Evolutionary conservation across 257 asterid species (phyloP).

Genomic region (Leptodermis oblonga): DNA sequence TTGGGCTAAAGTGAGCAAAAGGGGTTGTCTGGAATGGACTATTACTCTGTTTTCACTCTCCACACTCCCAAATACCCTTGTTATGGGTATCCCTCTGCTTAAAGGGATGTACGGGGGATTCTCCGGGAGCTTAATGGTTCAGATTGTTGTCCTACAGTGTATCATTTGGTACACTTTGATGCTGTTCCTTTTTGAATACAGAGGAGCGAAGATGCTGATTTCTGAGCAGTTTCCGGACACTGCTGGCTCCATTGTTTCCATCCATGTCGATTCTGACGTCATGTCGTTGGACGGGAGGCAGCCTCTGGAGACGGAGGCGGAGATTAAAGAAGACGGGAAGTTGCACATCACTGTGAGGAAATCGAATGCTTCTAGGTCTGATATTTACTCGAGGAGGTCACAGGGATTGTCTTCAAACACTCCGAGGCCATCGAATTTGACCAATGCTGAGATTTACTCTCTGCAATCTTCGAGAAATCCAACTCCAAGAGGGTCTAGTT

Average conservation of each 20-base stretch:
- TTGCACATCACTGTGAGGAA: slow-evolving; percentile 74
- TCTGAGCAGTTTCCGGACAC: slow-evolving; percentile 88
- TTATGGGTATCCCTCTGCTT: slow-evolving; percentile 84
- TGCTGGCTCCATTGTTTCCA: slow-evolving; percentile 79
- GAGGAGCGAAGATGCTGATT: slow-evolving; percentile 68
- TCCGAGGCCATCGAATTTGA: slow-evolving; percentile 72
- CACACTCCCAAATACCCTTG: slow-evolving; percentile 84
- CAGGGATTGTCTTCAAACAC: slow-evolving; percentile 56
- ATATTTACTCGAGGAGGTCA: slow-evolving; percentile 62
- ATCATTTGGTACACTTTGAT: slow-evolving; percentile 87
- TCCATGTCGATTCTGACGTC: slow-evolving; percentile 84
- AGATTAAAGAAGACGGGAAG: slow-evolving; percentile 71
- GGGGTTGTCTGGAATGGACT: slow-evolving; percentile 81
- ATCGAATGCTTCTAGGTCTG: slow-evolving; percentile 81
- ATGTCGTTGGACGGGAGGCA: slow-evolving; percentile 77
- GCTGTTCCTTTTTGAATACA: slow-evolving; percentile 86
- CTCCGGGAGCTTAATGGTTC: slow-evolving; percentile 80
- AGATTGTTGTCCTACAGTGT: slow-evolving; percentile 85
- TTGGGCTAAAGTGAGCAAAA: slow-evolving; percentile 50
- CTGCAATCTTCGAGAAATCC: slow-evolving; percentile 77
- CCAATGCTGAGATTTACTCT: slow-evolving; percentile 88
- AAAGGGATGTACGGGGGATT: slow-evolving; percentile 83
- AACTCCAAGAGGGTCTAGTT: slow-evolving; percentile 88
- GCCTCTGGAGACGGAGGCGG: slow-evolving; percentile 70
- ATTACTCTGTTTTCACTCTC: slow-evolving; percentile 81